Evolutionary conservation across 139 green algal species (phyloP).

Genomic region (Picochlorum costavermella): DNA sequence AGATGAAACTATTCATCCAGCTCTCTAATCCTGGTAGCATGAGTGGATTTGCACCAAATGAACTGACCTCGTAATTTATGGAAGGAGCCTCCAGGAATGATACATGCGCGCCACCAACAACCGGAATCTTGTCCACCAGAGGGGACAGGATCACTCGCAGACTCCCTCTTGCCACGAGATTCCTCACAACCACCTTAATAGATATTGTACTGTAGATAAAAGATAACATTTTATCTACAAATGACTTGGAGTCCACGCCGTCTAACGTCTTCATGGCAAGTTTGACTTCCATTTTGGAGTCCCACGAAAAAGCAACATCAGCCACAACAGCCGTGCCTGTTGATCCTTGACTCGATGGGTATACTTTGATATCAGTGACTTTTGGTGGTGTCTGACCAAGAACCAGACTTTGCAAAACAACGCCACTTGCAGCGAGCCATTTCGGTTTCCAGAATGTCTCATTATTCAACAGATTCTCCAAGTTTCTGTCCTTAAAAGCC

Average conservation of each 20-base stretch:
- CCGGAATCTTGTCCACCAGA: conserved; percentile 22
- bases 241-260: not conserved
- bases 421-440: conserved; percentile 4
- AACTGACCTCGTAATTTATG: not conserved
- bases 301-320: conserved; percentile 20
- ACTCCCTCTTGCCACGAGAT: conserved; percentile 18
- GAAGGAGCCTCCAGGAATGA: not conserved
- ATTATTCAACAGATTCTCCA: conserved; percentile 23
- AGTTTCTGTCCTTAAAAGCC: conserved; percentile 1
- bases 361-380: conserved; percentile 10
- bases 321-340: not conserved
- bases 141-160: conserved; percentile 18
- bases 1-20: conserved; percentile 21
- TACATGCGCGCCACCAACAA: conserved; percentile 15
- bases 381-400: conserved; percentile 17
- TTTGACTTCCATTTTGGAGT: conserved; percentile 18
- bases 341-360: not conserved
- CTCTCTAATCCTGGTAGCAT: conserved; percentile 20
- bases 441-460: conserved; percentile 21
- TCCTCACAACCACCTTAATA: conserved; percentile 17
- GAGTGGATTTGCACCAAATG: conserved; percentile 12
- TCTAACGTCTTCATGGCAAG: conserved; percentile 15
- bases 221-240: not conserved
- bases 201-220: conserved; percentile 8
- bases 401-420: conserved; percentile 12